Conservation (phyloP, 768 basidiomycete species). For the Calvatia gigantea region DNA sequence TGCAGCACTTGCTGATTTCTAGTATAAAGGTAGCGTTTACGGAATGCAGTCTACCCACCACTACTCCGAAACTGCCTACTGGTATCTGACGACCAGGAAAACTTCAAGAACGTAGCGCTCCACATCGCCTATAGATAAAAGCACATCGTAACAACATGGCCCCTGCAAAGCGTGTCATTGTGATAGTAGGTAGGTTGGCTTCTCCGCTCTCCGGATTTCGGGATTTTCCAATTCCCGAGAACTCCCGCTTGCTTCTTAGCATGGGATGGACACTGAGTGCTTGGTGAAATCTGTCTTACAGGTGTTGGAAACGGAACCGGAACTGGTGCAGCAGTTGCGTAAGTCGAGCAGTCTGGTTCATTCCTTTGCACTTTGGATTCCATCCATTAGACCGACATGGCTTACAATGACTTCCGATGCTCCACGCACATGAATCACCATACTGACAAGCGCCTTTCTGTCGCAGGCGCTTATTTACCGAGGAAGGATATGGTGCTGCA, state of each 20-base stretch:
- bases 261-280: background rate
- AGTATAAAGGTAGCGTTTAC: too few species aligned
- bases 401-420: too few species aligned
- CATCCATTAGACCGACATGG: background rate
- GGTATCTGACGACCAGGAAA: background rate
- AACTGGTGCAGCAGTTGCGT: slow-evolving; percentile 61
- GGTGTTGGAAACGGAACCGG: slow-evolving; percentile 48
- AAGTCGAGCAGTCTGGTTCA: slow-evolving; percentile 18
- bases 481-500: slow-evolving; percentile 64
- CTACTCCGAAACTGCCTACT: too few species aligned
- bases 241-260: background rate
- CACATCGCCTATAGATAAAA: background rate
- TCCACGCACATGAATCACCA: background rate
- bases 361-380: background rate
- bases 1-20: too few species aligned
- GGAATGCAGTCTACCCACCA: too few species aligned
- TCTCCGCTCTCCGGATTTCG: background rate
- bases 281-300: background rate
- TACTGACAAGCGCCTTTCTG: background rate
- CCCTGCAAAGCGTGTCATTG: slow-evolving; percentile 42
- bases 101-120: background rate
- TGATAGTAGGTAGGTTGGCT: slow-evolving; percentile 50
- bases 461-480: slow-evolving; percentile 57
- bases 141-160: background rate
- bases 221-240: background rate